A percentile compares a stretch with the other conserved stretches of the same genome.
phyloP scores from a whole-genome alignment of 768 basidiomycete species.

The Suillus occidentalis region DNA sequence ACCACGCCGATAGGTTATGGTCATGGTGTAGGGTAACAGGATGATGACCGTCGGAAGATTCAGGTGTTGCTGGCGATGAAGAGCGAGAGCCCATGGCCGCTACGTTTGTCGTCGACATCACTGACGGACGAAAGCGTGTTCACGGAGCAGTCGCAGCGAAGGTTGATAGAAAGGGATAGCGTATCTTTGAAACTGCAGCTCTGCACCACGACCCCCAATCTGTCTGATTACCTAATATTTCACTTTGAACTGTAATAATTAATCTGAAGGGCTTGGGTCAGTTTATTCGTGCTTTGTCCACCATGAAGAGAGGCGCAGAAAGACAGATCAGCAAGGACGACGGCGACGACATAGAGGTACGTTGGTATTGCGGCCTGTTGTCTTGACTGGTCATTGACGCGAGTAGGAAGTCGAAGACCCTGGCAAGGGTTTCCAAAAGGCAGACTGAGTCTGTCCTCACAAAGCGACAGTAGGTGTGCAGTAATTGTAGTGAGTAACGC shows the following conservation, averaged over 20 bases:
- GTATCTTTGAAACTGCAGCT: background rate
- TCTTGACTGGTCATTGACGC: constrained; percentile 5
- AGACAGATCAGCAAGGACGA: constrained; percentile 64
- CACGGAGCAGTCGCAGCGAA: constrained; percentile 9
- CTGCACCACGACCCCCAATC: constrained; percentile 15
- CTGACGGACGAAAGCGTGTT: constrained; percentile 12
- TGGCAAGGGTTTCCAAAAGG: constrained; percentile 53
- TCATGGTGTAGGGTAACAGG: constrained; percentile 50
- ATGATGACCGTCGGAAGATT: constrained; percentile 54
- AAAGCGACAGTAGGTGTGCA: constrained; percentile 51
- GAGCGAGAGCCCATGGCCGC: constrained; percentile 60
- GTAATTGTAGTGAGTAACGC: background rate
- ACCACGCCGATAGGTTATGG: constrained; percentile 59
- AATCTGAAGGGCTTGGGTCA: background rate
- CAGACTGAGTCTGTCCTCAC: constrained; percentile 57
- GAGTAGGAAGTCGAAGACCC: constrained; percentile 42
- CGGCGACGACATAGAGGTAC: constrained; percentile 37
- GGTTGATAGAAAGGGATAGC: constrained; percentile 8
- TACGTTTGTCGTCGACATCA: constrained; percentile 62
- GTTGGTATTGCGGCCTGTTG: background rate
- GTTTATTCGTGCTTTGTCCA: constrained; percentile 11
- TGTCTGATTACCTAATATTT: constrained; percentile 21
- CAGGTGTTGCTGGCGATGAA: constrained; percentile 70
- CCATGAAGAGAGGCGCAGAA: constrained; percentile 78
- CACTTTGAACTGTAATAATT: constrained; percentile 11